These are phyloP conservation scores for Camelina sativa DNA, from an alignment of 345 rosid genomes.

Conservation along the genomic window DNA sequence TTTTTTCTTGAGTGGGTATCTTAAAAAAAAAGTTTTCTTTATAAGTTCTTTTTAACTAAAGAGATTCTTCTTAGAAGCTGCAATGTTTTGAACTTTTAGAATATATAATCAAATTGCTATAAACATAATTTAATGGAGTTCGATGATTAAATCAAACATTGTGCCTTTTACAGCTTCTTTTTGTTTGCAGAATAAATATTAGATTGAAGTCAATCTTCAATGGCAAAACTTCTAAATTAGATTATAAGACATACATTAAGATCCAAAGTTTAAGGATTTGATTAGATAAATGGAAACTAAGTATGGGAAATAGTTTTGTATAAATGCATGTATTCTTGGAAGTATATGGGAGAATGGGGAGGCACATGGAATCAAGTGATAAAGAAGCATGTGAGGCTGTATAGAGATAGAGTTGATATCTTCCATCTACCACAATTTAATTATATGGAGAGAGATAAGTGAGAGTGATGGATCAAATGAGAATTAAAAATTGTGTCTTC, in stretches of 20 bases:
- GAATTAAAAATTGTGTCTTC: conserved; percentile 31
- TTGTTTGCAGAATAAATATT: neutral
- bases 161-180: conserved; percentile 6
- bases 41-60: conserved; percentile 11
- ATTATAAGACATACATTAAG: conserved; percentile 26
- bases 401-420: conserved; percentile 41
- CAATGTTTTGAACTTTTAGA: conserved; percentile 20
- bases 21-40: conserved; percentile 11
- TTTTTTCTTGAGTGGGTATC: conserved; percentile 35
- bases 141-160: conserved; percentile 1
- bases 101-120: conserved; percentile 21
- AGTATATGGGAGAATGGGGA: conserved; percentile 28
- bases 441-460: conserved; percentile 40
- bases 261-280: conserved; percentile 32
- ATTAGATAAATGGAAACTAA: conserved; percentile 22
- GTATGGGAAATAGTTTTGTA: conserved; percentile 6
- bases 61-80: conserved; percentile 48
- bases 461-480: conserved; percentile 44
- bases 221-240: conserved; percentile 16
- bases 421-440: conserved; percentile 44
- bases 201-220: neutral
- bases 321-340: conserved; percentile 37
- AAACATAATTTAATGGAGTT: neutral
- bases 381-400: conserved; percentile 48
- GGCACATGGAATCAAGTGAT: conserved; percentile 45